Evolutionary conservation across 495 filamentous ascomycete species (phyloP).

Genomic region (Penicillium pulvis): DNA sequence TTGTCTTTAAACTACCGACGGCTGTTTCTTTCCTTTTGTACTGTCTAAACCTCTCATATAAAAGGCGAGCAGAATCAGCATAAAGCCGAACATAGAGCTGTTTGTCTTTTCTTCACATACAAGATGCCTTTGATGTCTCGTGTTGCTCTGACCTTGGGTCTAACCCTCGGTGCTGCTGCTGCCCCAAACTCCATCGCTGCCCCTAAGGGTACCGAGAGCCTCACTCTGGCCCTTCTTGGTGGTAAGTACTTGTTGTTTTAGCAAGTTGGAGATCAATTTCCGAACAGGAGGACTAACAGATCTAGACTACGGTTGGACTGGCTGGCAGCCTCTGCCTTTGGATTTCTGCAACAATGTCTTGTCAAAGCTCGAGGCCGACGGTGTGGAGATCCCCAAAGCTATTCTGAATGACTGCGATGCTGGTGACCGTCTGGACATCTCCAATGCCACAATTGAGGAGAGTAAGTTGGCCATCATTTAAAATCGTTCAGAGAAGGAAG

Average conservation of each 20-base stretch:
- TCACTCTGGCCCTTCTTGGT: conserved; percentile 22
- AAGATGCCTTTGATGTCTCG: conserved; percentile 14
- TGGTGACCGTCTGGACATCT: conserved; percentile 17
- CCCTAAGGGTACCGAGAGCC: conserved; percentile 14
- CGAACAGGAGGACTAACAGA: not conserved
- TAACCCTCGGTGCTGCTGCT: conserved; percentile 12
- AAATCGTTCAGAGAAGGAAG: not conserved
- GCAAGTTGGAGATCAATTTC: not conserved
- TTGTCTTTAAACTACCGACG: not conserved
- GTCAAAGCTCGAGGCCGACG: conserved; percentile 15
- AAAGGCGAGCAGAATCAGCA: not conserved
- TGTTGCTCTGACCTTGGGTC: conserved; percentile 9
- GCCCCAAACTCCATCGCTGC: conserved; percentile 19
- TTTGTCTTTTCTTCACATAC: not conserved
- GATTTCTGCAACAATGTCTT: conserved; percentile 22
- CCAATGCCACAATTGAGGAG: conserved; percentile 23
- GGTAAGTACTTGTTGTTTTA: conserved; percentile 11
- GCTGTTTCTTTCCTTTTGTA: not conserved
- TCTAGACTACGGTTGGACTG: conserved; percentile 25
- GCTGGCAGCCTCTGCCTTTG: conserved; percentile 22
- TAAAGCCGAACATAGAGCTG: not conserved
- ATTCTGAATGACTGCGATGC: conserved; percentile 26
- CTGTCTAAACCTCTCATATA: conserved; percentile 1
- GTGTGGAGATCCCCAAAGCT: conserved; percentile 13
- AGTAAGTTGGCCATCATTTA: conserved; percentile 9